A percentile compares a stretch with the other conserved stretches of the same genome.
phyloP scores from a whole-genome alignment of 106 monocot species.

The Phalaenopsis equestris region DNA sequence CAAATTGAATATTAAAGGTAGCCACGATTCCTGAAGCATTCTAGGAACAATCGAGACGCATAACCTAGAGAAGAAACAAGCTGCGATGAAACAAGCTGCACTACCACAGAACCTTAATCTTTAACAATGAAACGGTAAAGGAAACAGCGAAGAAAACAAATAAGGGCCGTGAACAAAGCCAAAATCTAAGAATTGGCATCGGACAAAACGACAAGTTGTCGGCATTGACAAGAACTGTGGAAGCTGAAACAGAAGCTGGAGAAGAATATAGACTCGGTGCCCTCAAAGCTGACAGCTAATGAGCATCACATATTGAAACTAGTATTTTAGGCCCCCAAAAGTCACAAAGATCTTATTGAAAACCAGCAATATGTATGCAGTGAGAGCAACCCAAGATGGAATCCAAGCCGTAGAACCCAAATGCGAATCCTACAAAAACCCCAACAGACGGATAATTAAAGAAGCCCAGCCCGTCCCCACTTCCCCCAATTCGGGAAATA shows the following conservation, averaged over 20 bases:
- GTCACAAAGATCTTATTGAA: not conserved
- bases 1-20: not conserved
- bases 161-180: not conserved
- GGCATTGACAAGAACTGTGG: not conserved
- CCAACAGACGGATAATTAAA: not conserved
- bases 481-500: constrained; percentile 5
- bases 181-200: not conserved
- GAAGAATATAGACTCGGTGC: not conserved
- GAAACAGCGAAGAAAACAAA: not conserved
- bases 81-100: not conserved
- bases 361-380: not conserved
- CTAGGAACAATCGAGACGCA: not conserved
- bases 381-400: constrained; percentile 1
- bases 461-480: constrained; percentile 8
- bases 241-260: not conserved
- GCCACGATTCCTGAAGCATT: not conserved
- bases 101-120: not conserved
- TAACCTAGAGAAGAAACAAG: not conserved
- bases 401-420: not conserved
- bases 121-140: not conserved
- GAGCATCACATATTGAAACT: not conserved
- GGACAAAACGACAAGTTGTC: not conserved
- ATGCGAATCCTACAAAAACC: not conserved
- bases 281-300: not conserved
- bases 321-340: not conserved